Percentiles rank a stretch among this genome's conserved stretches.
These are phyloP conservation scores for Blastobotrys illinoisensis DNA, from an alignment of 1,139 yeast species.

Conservation along the genomic window DNA sequence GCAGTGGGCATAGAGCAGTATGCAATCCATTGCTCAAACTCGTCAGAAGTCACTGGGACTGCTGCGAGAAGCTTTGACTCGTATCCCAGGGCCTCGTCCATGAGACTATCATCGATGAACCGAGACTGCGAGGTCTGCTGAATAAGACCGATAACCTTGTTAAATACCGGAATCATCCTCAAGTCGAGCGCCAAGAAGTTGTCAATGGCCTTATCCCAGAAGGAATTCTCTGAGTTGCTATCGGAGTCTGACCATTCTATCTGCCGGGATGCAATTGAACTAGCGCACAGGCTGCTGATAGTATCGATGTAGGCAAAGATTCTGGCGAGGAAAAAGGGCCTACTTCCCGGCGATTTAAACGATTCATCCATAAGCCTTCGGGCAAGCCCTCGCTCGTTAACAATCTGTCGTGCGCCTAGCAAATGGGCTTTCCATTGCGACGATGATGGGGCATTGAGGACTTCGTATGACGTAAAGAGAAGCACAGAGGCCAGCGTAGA, in stretches of 20 bases:
- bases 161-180: constrained; percentile 43
- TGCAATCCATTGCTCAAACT: constrained; percentile 20
- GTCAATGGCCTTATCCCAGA: constrained; percentile 37
- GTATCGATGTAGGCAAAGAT: constrained; percentile 72
- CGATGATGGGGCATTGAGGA: constrained; percentile 37
- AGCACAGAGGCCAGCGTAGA: constrained; percentile 59
- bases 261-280: constrained; percentile 21
- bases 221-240: constrained; percentile 8
- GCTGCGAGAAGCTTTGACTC: constrained; percentile 1
- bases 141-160: constrained; percentile 42
- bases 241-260: constrained; percentile 25
- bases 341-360: constrained; percentile 33
- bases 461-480: constrained; percentile 54
- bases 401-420: constrained; percentile 62
- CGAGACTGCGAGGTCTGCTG: constrained; percentile 25
- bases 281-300: constrained; percentile 47
- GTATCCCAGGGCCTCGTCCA: constrained; percentile 6
- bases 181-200: constrained; percentile 50
- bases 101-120: constrained; percentile 7
- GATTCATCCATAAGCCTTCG: constrained; percentile 17
- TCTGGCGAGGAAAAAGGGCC: constrained; percentile 55
- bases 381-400: constrained; percentile 48
- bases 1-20: constrained; percentile 15
- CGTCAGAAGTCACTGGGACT: constrained; percentile 19
- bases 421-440: constrained; percentile 56